Percentiles rank a stretch among this genome's conserved stretches.
Conservation (phyloP, 192 early-diverging fungal genomes). For the Coemansia sp. region DNA sequence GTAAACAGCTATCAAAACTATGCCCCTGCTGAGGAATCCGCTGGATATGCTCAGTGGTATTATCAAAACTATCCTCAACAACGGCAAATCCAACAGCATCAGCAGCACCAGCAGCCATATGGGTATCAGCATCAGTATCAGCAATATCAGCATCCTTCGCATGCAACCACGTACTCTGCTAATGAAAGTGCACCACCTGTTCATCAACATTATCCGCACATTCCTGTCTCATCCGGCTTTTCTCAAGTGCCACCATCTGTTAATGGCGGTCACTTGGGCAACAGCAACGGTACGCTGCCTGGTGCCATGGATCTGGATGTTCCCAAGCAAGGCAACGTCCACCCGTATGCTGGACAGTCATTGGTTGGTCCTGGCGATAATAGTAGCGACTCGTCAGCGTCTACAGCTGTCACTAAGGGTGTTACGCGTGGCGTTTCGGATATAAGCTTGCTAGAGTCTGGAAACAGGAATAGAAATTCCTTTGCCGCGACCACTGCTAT, state of each 20-base stretch:
- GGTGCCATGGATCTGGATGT: background rate
- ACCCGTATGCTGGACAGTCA: background rate
- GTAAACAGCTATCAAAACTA: background rate
- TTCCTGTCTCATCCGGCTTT: background rate
- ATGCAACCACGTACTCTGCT: background rate
- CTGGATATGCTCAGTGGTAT: background rate
- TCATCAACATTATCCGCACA: constrained; percentile 9
- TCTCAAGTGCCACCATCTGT: background rate
- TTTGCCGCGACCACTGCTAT: background rate
- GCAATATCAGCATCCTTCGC: constrained; percentile 10
- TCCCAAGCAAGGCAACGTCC: background rate
- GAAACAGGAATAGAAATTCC: background rate
- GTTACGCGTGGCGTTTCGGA: constrained; percentile 32
- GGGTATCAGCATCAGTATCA: constrained; percentile 1
- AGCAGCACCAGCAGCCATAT: constrained; percentile 24
- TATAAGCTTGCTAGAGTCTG: constrained; percentile 10
- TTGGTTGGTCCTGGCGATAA: background rate
- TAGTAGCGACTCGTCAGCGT: constrained; percentile 12
- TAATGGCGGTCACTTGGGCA: background rate
- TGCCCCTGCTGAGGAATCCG: background rate
- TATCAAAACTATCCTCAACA: constrained; percentile 1
- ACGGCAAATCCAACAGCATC: background rate
- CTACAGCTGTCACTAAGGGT: constrained; percentile 34
- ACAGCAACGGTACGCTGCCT: background rate
- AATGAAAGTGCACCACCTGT: background rate